Evolutionary conservation across 768 basidiomycete genomes (phyloP).

Genomic region (Boletellus sp.): DNA sequence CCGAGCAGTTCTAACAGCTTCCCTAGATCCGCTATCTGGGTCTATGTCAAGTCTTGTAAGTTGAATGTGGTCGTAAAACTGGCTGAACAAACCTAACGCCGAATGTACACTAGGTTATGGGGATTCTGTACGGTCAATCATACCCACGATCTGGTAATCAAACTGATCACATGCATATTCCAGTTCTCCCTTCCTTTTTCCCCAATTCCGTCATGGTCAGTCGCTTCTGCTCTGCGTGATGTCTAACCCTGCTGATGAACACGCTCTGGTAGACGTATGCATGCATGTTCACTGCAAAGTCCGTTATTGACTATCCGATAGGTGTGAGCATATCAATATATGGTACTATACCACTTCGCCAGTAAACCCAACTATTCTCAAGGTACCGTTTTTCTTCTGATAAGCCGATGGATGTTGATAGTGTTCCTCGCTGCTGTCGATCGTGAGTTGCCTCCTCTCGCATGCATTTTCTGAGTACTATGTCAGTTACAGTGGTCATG

Average conservation of each 20-base stretch:
- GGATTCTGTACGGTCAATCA: constrained; percentile 2
- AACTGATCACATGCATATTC: not conserved
- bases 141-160: not conserved
- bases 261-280: constrained; percentile 5
- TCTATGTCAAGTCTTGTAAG: constrained; percentile 11
- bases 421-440: constrained; percentile 15
- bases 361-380: not conserved
- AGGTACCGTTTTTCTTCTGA: constrained; percentile 1
- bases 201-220: not conserved
- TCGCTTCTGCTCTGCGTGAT: not conserved
- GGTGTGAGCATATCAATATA: too few relatives aligned
- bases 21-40: constrained; percentile 16
- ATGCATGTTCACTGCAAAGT: not conserved
- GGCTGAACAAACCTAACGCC: not conserved
- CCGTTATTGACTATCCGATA: not conserved
- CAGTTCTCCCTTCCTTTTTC: constrained; percentile 5
- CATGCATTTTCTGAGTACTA: too few relatives aligned
- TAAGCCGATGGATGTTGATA: constrained; percentile 7
- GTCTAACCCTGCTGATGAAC: too few relatives aligned
- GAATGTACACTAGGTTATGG: too few relatives aligned
- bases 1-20: too few relatives aligned
- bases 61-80: not conserved
- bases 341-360: not conserved
- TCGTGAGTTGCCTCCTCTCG: constrained; percentile 8
- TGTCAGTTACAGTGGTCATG: too few relatives aligned